Evolutionary conservation across 2,329 filamentous ascomycete species (phyloP).

Genomic region (Pseudocercospora eumusae): DNA sequence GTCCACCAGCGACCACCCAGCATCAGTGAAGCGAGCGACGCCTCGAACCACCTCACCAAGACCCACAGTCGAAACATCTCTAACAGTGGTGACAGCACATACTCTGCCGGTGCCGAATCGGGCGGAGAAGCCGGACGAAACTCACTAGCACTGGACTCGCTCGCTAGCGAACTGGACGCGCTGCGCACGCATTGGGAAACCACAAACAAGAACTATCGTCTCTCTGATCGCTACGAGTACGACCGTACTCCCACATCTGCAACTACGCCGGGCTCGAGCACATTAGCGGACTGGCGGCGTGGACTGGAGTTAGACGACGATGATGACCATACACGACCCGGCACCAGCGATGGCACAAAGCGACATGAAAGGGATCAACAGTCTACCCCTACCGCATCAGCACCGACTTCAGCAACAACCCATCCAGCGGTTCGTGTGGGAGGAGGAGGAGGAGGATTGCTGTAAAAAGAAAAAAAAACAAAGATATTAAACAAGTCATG

Average conservation of each 20-base stretch:
- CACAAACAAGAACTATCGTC: constrained; percentile 89
- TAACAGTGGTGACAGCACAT: constrained; percentile 55
- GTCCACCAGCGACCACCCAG: constrained; percentile 48
- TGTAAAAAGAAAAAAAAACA: constrained; percentile 11
- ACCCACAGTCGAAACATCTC: constrained; percentile 61
- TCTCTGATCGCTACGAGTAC: constrained; percentile 90
- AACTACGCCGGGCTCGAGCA: constrained; percentile 61
- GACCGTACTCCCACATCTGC: constrained; percentile 25
- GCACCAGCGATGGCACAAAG: constrained; percentile 15
- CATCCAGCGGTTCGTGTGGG: not conserved
- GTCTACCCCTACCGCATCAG: constrained; percentile 17
- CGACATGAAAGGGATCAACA: constrained; percentile 7
- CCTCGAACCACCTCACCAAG: constrained; percentile 39
- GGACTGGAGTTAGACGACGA: constrained; percentile 60
- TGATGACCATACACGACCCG: constrained; percentile 30
- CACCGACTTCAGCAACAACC: not conserved
- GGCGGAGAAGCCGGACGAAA: constrained; percentile 36
- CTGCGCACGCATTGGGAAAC: constrained; percentile 91
- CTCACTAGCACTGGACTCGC: constrained; percentile 67
- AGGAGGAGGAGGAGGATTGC: constrained; percentile 4
- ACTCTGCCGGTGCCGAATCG: constrained; percentile 42
- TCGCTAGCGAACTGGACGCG: constrained; percentile 89
- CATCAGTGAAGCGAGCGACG: constrained; percentile 46
- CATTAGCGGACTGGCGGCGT: constrained; percentile 77
- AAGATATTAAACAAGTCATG: constrained; percentile 1